phyloP scores from a whole-genome alignment of 257 asterid species.

The Ligustrum vulgare region DNA sequence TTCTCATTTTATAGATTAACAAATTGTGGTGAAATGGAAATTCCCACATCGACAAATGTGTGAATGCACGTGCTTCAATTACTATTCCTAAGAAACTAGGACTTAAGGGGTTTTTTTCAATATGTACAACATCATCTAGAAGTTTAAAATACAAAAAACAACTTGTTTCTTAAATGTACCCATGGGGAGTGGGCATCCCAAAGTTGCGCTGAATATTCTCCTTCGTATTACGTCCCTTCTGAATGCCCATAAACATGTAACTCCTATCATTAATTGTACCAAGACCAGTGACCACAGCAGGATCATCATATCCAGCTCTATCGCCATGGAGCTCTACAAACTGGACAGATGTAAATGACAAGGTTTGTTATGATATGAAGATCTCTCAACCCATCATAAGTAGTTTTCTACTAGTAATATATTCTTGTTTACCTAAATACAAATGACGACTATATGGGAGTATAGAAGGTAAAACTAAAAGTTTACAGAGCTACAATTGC shows the following conservation, averaged over 20 bases:
- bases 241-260: conserved; percentile 93
- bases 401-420: not conserved
- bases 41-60: not conserved
- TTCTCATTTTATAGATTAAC: conserved; percentile 1
- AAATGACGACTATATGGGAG: not conserved
- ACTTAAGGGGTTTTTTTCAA: not conserved
- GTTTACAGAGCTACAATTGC: not conserved
- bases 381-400: not conserved
- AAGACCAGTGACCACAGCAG: conserved; percentile 85
- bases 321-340: conserved; percentile 98
- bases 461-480: not conserved
- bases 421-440: conserved; percentile 1
- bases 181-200: conserved; percentile 99
- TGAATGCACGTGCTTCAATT: not conserved
- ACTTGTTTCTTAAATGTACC: conserved; percentile 42
- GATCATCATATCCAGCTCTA: conserved; percentile 90
- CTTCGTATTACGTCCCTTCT: conserved; percentile 87
- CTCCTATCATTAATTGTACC: conserved; percentile 79
- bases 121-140: not conserved
- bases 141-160: conserved; percentile 7
- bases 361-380: conserved; percentile 16
- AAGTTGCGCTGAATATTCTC: conserved; percentile 88
- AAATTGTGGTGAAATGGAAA: not conserved
- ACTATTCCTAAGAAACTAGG: not conserved
- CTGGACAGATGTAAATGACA: conserved; percentile 33